Evolutionary conservation across 2,329 filamentous ascomycete species (phyloP).

Genomic region (Cladosporium sp.): DNA sequence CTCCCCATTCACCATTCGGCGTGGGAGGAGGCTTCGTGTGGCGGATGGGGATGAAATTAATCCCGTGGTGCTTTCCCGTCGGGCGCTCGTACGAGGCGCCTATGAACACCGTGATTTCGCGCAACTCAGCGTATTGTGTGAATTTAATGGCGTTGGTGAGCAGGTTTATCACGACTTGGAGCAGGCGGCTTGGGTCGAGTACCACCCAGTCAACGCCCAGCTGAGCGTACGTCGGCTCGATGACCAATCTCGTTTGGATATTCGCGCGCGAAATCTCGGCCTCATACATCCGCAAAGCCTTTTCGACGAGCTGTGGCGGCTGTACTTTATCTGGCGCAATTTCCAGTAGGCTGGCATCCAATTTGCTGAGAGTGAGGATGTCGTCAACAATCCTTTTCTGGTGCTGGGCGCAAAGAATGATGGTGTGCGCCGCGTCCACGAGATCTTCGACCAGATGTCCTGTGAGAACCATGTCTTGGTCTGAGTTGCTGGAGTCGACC

Average conservation of each 20-base stretch:
- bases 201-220: constrained; percentile 37
- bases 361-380: constrained; percentile 40
- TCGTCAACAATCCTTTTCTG: constrained; percentile 44
- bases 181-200: constrained; percentile 40
- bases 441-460: constrained; percentile 15
- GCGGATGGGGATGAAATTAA: constrained; percentile 30
- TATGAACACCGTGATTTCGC: constrained; percentile 33
- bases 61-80: constrained; percentile 27
- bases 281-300: constrained; percentile 36
- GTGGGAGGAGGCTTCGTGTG: constrained; percentile 17
- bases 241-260: constrained; percentile 34
- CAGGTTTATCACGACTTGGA: constrained; percentile 41
- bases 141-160: constrained; percentile 48
- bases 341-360: constrained; percentile 30
- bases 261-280: constrained; percentile 33
- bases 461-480: neutral
- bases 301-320: constrained; percentile 29
- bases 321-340: constrained; percentile 35
- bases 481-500: constrained; percentile 28
- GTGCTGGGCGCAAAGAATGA: constrained; percentile 27
- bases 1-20: constrained; percentile 31
- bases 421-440: constrained; percentile 26
- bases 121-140: constrained; percentile 34
- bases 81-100: constrained; percentile 27
- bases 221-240: constrained; percentile 35